phyloP scores from a whole-genome alignment of 2,329 filamentous ascomycete species.

The Claviceps fusiformis region DNA sequence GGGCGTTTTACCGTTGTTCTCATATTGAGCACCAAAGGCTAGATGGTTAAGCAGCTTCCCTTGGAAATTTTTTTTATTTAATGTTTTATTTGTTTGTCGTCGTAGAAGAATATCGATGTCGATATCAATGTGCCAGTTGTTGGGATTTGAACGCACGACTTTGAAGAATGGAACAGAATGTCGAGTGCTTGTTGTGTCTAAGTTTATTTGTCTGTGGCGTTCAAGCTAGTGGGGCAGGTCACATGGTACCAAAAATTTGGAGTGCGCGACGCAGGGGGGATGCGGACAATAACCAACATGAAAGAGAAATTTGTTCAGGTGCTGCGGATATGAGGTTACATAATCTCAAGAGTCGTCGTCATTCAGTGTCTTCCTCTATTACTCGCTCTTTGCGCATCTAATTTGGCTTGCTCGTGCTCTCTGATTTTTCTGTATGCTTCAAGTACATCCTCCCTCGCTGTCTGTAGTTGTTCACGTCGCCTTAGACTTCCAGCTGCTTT shows the following conservation, averaged over 20 bases:
- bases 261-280: neutral
- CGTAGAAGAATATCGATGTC: neutral
- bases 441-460: constrained; percentile 21
- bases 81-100: neutral
- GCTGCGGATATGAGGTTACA: too few relatives aligned
- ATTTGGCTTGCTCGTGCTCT: constrained; percentile 24
- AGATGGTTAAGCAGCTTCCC: neutral
- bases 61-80: too few relatives aligned
- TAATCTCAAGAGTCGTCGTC: neutral
- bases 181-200: neutral
- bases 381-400: constrained; percentile 7
- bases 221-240: neutral
- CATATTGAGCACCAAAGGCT: constrained; percentile 13
- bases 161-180: neutral
- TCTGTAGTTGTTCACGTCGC: constrained; percentile 26
- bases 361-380: neutral
- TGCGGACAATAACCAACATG: too few relatives aligned
- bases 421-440: constrained; percentile 25
- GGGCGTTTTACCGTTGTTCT: constrained; percentile 6
- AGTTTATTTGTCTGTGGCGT: neutral
- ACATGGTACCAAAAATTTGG: neutral
- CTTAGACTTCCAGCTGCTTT: constrained; percentile 26
- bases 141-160: constrained; percentile 10
- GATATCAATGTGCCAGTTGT: neutral
- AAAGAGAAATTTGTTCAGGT: too few relatives aligned